Conservation (phyloP, 2,329 filamentous ascomycete genomes). For the Alternaria conjuncta region DNA sequence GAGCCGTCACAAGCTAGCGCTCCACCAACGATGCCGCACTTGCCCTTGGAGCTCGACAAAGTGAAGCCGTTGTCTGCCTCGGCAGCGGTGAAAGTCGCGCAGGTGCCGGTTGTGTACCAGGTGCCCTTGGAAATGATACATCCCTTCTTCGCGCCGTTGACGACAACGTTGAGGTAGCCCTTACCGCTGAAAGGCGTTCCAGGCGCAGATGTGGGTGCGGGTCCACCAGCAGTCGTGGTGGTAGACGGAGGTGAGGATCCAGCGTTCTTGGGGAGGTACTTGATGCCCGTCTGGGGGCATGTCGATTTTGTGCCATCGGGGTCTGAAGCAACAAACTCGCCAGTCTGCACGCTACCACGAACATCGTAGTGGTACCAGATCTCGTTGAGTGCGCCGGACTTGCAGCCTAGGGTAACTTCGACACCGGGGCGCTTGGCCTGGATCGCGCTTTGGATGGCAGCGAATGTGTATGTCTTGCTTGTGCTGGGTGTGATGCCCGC, state of each 20-base stretch:
- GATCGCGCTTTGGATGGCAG: slow-evolving; percentile 66
- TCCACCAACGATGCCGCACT: slow-evolving; percentile 63
- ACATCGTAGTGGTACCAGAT: slow-evolving; percentile 71
- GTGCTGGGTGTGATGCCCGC: slow-evolving; percentile 66
- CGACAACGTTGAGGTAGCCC: slow-evolving; percentile 65
- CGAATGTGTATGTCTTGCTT: slow-evolving; percentile 64
- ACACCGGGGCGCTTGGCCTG: slow-evolving; percentile 58
- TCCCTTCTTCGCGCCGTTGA: slow-evolving; percentile 59
- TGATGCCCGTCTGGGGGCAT: slow-evolving; percentile 68
- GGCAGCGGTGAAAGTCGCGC: slow-evolving; percentile 68
- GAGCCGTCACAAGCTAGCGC: slow-evolving; percentile 62
- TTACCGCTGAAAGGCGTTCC: slow-evolving; percentile 60
- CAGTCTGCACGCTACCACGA: slow-evolving; percentile 64
- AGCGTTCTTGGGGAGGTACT: slow-evolving; percentile 66
- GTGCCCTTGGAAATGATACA: slow-evolving; percentile 71
- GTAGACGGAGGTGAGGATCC: slow-evolving; percentile 33
- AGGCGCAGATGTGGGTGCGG: slow-evolving; percentile 43
- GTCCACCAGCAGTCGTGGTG: slow-evolving; percentile 35
- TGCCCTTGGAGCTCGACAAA: slow-evolving; percentile 43
- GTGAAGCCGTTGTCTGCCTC: slow-evolving; percentile 40
- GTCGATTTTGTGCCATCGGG: slow-evolving; percentile 65
- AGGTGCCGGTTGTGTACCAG: slow-evolving; percentile 72
- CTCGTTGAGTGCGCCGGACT: slow-evolving; percentile 57
- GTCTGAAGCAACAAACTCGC: slow-evolving; percentile 64
- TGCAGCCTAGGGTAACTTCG: slow-evolving; percentile 67